These are phyloP conservation scores for Pseudevernia furfuracea DNA, from an alignment of 495 filamentous ascomycete genomes.

Conservation along the genomic window DNA sequence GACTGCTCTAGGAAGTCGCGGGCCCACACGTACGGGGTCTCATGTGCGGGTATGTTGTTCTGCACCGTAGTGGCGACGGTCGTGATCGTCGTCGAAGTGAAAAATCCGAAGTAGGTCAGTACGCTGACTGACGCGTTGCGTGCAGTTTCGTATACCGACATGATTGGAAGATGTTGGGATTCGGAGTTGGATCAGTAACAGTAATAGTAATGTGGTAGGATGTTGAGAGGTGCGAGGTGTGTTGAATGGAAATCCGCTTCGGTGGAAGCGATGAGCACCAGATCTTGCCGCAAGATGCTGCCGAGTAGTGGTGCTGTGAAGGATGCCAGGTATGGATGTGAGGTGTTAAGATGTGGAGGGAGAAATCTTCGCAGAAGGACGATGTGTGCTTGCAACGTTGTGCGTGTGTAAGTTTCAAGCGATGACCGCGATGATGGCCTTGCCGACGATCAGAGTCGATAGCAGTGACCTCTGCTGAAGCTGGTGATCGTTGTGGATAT, in stretches of 20 bases:
- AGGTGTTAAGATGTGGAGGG: neutral
- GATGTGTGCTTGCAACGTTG: neutral
- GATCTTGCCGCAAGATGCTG: no score
- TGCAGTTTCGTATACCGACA: neutral
- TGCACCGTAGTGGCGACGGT: neutral
- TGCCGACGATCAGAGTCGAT: neutral
- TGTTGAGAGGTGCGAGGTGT: neutral
- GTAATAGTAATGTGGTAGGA: neutral
- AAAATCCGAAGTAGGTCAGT: neutral
- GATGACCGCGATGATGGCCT: neutral
- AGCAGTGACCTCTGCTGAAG: neutral
- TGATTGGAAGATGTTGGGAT: neutral
- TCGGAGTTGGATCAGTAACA: neutral
- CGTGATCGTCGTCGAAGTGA: neutral
- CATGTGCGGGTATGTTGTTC: neutral
- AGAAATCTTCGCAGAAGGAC: neutral
- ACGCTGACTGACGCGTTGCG: neutral
- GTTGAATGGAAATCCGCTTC: neutral
- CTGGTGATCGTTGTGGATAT: neutral
- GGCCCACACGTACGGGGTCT: neutral
- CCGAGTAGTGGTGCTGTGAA: neutral
- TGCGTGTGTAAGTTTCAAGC: neutral
- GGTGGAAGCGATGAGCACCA: neutral
- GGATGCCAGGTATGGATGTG: neutral
- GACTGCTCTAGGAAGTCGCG: neutral